Conservation (phyloP, 1,284 basidiomycete genomes). For the Gomphus sp. region DNA sequence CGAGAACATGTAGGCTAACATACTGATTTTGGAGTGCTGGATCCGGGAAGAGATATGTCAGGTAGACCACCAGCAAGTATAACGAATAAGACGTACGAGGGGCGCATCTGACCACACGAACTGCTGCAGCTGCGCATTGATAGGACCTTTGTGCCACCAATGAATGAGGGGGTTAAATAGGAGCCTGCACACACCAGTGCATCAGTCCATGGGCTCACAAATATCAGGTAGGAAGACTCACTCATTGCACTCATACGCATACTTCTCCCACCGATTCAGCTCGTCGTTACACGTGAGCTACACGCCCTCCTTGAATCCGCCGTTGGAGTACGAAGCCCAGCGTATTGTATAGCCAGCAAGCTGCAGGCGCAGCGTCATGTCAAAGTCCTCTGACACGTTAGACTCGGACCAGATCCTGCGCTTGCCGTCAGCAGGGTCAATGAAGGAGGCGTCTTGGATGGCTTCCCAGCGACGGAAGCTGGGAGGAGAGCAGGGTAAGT, state of each 20-base stretch:
- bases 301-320: slow-evolving; percentile 84
- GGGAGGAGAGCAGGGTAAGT: not conserved
- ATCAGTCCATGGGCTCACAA: slow-evolving; percentile 17
- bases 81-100: slow-evolving; percentile 10
- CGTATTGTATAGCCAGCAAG: slow-evolving; percentile 67
- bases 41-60: not conserved
- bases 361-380: slow-evolving; percentile 58
- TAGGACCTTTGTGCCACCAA: slow-evolving; percentile 69
- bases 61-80: not conserved
- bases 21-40: slow-evolving; percentile 70
- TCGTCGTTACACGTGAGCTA: slow-evolving; percentile 74
- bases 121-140: slow-evolving; percentile 66
- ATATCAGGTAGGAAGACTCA: slow-evolving; percentile 12
- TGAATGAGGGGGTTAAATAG: slow-evolving; percentile 67
- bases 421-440: slow-evolving; percentile 54
- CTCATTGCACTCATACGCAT: slow-evolving; percentile 58
- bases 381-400: slow-evolving; percentile 81
- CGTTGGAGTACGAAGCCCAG: slow-evolving; percentile 77
- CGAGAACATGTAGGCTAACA: slow-evolving; percentile 57
- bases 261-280: slow-evolving; percentile 82
- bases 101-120: slow-evolving; percentile 74
- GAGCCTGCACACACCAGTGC: slow-evolving; percentile 42
- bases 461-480: slow-evolving; percentile 75
- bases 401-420: slow-evolving; percentile 78
- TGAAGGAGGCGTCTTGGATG: slow-evolving; percentile 68